These are phyloP conservation scores for Rhizoctonia solani DNA, from an alignment of 1,284 basidiomycete species.

Conservation along the genomic window DNA sequence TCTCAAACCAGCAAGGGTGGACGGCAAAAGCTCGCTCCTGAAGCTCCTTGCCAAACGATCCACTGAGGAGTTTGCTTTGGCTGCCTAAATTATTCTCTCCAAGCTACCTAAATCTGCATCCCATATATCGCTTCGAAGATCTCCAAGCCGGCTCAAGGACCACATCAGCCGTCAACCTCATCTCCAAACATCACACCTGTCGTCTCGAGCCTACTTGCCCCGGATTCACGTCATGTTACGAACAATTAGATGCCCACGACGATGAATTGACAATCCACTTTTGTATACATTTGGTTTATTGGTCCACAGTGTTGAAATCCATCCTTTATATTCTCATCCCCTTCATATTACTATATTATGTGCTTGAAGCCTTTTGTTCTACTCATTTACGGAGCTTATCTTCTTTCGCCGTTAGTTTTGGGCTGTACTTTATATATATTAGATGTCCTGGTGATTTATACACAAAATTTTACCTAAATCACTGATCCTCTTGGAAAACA, in stretches of 20 bases:
- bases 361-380: conserved; percentile 7
- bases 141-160: background rate
- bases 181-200: background rate
- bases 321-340: background rate
- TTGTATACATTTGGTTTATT: background rate
- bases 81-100: too few species aligned
- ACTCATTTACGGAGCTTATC: background rate
- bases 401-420: background rate
- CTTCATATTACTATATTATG: conserved; percentile 16
- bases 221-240: background rate
- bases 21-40: background rate
- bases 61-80: background rate
- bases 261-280: background rate
- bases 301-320: too few species aligned
- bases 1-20: background rate
- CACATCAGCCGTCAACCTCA: too few species aligned
- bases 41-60: conserved; percentile 23
- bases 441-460: conserved; percentile 33
- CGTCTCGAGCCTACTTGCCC: background rate
- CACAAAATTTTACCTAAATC: background rate
- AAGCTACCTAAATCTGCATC: background rate
- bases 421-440: conserved; percentile 33
- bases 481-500: conserved; percentile 1
- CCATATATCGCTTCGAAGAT: background rate
- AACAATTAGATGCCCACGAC: conserved; percentile 7